Percentiles rank a stretch among this genome's conserved stretches.
phyloP scores from a whole-genome alignment of 495 filamentous ascomycete species.

The Xylaria longipes region DNA sequence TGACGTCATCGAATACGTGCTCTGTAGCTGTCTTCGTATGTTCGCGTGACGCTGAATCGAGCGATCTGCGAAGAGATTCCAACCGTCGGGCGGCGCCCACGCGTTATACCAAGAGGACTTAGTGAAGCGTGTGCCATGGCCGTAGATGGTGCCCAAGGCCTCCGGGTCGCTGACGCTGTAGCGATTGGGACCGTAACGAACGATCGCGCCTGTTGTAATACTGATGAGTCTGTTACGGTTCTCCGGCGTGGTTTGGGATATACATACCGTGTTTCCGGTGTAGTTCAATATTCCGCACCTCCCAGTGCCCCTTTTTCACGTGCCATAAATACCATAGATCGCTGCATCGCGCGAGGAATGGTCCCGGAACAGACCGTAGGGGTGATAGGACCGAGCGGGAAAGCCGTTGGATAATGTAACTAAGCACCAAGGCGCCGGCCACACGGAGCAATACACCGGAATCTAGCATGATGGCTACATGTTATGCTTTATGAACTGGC shows the following conservation, averaged over 20 bases:
- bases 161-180: slow-evolving; percentile 41
- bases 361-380: slow-evolving; percentile 30
- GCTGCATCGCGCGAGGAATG: slow-evolving; percentile 32
- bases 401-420: slow-evolving; percentile 3
- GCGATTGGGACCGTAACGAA: slow-evolving; percentile 46
- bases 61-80: slow-evolving; percentile 41
- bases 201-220: slow-evolving; percentile 27
- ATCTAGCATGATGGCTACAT: not conserved
- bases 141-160: slow-evolving; percentile 31
- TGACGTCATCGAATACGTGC: slow-evolving; percentile 59
- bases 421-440: not conserved
- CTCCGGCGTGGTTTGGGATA: not conserved
- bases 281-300: slow-evolving; percentile 32
- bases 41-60: slow-evolving; percentile 33
- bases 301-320: slow-evolving; percentile 23
- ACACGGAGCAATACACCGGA: not conserved
- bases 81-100: slow-evolving; percentile 33
- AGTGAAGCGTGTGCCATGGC: slow-evolving; percentile 23
- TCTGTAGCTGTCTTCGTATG: slow-evolving; percentile 46
- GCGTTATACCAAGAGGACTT: slow-evolving; percentile 43
- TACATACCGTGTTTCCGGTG: slow-evolving; percentile 41
- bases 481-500: not conserved
- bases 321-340: slow-evolving; percentile 31
- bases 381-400: slow-evolving; percentile 4
- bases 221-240: not conserved